Percentiles rank a stretch among this genome's conserved stretches.
Evolutionary conservation across 1,139 yeast species (phyloP).

Genomic region (Candida buenavistaensis): DNA sequence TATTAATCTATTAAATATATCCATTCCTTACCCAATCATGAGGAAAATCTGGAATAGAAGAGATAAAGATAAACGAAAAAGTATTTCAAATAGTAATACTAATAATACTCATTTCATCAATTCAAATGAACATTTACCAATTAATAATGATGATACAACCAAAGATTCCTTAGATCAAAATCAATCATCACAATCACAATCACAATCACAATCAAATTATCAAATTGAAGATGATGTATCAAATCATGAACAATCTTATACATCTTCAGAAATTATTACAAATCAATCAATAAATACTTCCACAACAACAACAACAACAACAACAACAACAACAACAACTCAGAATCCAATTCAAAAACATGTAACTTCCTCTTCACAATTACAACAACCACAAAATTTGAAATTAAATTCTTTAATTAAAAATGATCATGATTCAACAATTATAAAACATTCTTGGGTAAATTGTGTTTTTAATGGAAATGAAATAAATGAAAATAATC

Average conservation of each 20-base stretch:
- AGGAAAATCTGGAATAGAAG: constrained; percentile 23
- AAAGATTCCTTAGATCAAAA: neutral
- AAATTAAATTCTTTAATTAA: constrained; percentile 23
- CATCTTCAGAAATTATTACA: neutral
- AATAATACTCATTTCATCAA: constrained; percentile 2
- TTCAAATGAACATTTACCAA: constrained; percentile 4
- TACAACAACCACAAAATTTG: neutral
- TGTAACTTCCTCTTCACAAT: neutral
- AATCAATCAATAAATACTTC: constrained; percentile 1
- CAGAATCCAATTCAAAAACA: neutral
- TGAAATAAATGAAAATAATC: constrained; percentile 38
- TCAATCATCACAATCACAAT: neutral
- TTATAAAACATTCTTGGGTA: constrained; percentile 42
- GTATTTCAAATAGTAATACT: constrained; percentile 5
- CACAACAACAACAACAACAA: constrained; percentile 1
- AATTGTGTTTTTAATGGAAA: constrained; percentile 41
- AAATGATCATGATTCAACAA: constrained; percentile 34
- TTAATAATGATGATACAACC: neutral
- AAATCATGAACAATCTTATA: constrained; percentile 6
- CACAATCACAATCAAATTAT: constrained; percentile 1
- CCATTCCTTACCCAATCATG: constrained; percentile 12
- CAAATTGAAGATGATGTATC: constrained; percentile 4
- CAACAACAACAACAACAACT: constrained; percentile 1
- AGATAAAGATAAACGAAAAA: constrained; percentile 19
- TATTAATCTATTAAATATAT: neutral